phyloP scores from a whole-genome alignment of 1,139 yeast species.

The Pichia sp. region DNA sequence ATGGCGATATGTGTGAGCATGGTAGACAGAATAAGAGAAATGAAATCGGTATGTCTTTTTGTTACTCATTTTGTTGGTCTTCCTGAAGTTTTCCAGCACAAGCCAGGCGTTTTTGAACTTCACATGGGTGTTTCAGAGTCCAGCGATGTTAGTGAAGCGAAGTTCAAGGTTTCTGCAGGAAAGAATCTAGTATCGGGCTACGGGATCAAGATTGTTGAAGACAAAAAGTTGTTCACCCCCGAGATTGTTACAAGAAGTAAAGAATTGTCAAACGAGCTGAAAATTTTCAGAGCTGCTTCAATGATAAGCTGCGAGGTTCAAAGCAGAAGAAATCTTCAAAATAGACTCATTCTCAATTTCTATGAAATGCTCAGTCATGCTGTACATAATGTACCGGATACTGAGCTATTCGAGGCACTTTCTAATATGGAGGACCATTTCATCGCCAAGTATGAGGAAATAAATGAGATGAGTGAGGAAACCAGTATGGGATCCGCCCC shows the following conservation, averaged over 20 bases:
- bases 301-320: neutral
- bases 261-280: slow-evolving; percentile 22
- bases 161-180: slow-evolving; percentile 25
- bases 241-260: slow-evolving; percentile 25
- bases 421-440: slow-evolving; percentile 4
- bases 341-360: slow-evolving; percentile 9
- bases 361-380: slow-evolving; percentile 9
- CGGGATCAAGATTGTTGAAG: slow-evolving; percentile 28
- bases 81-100: slow-evolving; percentile 26
- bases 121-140: slow-evolving; percentile 25
- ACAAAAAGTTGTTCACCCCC: slow-evolving; percentile 22
- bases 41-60: slow-evolving; percentile 28
- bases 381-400: slow-evolving; percentile 2
- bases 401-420: neutral
- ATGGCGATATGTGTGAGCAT: slow-evolving; percentile 34
- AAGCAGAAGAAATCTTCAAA: neutral
- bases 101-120: slow-evolving; percentile 19
- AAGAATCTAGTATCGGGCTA: slow-evolving; percentile 19
- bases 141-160: slow-evolving; percentile 25
- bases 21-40: slow-evolving; percentile 27
- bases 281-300: slow-evolving; percentile 1
- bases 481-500: neutral
- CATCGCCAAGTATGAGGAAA: slow-evolving; percentile 4
- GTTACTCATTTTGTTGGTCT: slow-evolving; percentile 37
- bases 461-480: neutral